Base-by-base conservation (phyloP, 164 flowering plant species). In the Liriodendron chinense region DNA sequence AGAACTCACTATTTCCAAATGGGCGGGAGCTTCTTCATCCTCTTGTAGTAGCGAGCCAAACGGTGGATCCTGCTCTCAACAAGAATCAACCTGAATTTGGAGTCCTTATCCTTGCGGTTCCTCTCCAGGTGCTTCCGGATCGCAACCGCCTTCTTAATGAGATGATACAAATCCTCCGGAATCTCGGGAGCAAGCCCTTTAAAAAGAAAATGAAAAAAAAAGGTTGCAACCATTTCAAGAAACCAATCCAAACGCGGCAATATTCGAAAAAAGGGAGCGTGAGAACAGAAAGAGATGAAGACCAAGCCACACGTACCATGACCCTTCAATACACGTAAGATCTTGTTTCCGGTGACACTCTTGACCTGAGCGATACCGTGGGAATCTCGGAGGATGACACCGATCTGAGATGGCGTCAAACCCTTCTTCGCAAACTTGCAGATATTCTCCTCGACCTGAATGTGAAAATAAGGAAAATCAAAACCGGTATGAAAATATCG, bases 21-120 rank as follows among this genome's bases (percentile, higher is more conserved):
- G 0, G 98, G 93, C 2, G 97, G 94, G 66, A 94, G 96, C 88
- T 91, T 94, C 92, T 94, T 94, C 24, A 96, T 90, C 80, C 88
- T 91, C 94, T 92, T 94, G 88, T 92, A 94, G 87, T 94, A 94
- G 50, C 98, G 97, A 74, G 96, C 97, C 62, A 94, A 92, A 28
- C 97, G 86, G 81, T 94, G 97, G 73, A 94, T 94, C 91, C 98
- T 90, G 86, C 98, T 94, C 88, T 94, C 98, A 8, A 94, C 98
- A 50, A 92, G 81, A 77, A 94, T 94, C 90, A 94, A 82, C 73
- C 97, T 80, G 75, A 94, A 94, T 81, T 94, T 94, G 65, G 98
- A 92, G 70, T 94, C 98, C 85, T 94, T 94, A 75, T 94, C 98
- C 87, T 94, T 94, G 84, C 96, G 87, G 88, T 91, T 94, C 83